Evolutionary conservation across 805 yeast species (phyloP), one percentile per base, ranked within the genome.

Genomic region (Kodamaea hsintzibuensis): DNA sequence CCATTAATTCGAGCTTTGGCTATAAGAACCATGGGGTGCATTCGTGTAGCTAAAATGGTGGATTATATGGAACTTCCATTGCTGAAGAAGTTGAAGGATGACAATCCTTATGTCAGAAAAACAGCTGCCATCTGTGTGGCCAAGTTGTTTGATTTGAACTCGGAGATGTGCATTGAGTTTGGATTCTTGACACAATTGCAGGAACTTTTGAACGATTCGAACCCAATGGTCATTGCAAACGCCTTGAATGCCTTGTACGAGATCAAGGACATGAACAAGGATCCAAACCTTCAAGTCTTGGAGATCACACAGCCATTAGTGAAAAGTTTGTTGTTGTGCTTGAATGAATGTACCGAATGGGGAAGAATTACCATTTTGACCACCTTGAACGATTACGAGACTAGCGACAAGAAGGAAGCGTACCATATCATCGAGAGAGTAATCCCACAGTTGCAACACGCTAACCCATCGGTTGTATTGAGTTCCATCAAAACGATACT

Each of bases 261-360:
- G 71, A 91, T 95, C 59, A 83, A 83, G 64, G 88, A 84, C 55
- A 74, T 84, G 68, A 88, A 85, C 58, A 82, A 82, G 7, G 77
- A 76, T 49, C 79, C 81, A 22, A 57, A 63, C 17, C 64, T 72
- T 49, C 59, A 67, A 22, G 65, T 81, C 8, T 63, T 78, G 48
- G 66, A 63, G 5, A 67, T 82, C 13, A 72, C 76, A 57, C 62
- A 66, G 44, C 77, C 65, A 51, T 74, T 68, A 63, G 76, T 85
- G 50, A 77, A 81, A 53, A 88, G 85, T 67, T 80, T 95, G 56
- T 76, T 95, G 56, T 77, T 85, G 60, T 96, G 97, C 12, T 77
- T 95, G 59, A 93, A 93, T 69, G 99, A 95, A 73, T 93, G 98
- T 73, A 92, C 98, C 0, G 99, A 95, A 73, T 95, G 99, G 99